phyloP scores from a whole-genome alignment of 345 rosid genomes.

The Rhizophora apiculata region DNA sequence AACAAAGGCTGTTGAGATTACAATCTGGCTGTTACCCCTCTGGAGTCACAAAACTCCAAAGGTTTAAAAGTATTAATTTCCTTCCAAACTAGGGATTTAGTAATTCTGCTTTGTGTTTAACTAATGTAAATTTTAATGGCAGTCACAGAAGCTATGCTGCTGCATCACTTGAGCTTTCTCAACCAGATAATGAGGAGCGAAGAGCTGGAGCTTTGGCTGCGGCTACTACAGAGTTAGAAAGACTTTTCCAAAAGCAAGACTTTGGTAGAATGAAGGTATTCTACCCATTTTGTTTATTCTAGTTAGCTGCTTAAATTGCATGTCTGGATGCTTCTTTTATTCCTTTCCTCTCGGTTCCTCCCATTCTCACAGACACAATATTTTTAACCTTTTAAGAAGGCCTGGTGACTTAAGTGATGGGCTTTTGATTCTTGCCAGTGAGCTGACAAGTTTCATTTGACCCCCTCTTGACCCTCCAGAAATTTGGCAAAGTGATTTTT shows the following conservation, averaged over 20 bases:
- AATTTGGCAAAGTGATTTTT: slow-evolving; percentile 5
- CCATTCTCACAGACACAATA: neutral
- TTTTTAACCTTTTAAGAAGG: neutral
- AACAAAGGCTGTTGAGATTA: slow-evolving; percentile 53
- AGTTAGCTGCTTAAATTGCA: neutral
- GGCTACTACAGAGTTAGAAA: slow-evolving; percentile 83
- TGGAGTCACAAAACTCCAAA: slow-evolving; percentile 41
- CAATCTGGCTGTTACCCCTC: slow-evolving; percentile 33
- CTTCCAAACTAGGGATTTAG: slow-evolving; percentile 6
- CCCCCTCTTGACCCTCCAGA: slow-evolving; percentile 10
- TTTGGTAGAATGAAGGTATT: slow-evolving; percentile 86
- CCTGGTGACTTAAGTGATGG: slow-evolving; percentile 1
- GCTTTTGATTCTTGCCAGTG: slow-evolving; percentile 5
- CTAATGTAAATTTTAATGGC: slow-evolving; percentile 16
- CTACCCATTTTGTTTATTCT: slow-evolving; percentile 8
- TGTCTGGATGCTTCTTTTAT: neutral
- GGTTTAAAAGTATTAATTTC: slow-evolving; percentile 32
- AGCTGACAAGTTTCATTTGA: neutral
- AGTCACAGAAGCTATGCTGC: slow-evolving; percentile 66
- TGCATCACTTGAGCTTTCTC: slow-evolving; percentile 84
- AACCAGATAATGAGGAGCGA: slow-evolving; percentile 73
- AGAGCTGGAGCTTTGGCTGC: slow-evolving; percentile 80
- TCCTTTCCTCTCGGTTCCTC: neutral
- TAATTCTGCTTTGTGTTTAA: slow-evolving; percentile 6
- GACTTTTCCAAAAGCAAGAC: slow-evolving; percentile 83